These are phyloP conservation scores for Dactylis glomerata DNA, from an alignment of 176 grass and related monocot species.

Conservation along the genomic window DNA sequence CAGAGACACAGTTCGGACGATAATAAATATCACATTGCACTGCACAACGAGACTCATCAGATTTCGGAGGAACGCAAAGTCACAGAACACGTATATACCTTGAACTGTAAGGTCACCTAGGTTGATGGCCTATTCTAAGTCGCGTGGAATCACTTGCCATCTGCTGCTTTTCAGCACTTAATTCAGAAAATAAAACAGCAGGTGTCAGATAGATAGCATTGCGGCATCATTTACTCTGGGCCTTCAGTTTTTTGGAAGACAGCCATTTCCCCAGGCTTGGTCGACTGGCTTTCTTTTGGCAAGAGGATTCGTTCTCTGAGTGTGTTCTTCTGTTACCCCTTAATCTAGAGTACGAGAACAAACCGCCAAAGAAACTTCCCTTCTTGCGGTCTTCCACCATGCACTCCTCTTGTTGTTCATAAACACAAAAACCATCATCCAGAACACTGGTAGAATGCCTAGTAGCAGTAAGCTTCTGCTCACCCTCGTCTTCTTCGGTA, in stretches of 20 bases:
- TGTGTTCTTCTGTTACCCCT: constrained; percentile 40
- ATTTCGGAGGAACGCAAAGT: not conserved
- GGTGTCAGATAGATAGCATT: not conserved
- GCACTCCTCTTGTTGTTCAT: constrained; percentile 5
- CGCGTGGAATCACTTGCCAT: constrained; percentile 15
- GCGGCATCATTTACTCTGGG: not conserved
- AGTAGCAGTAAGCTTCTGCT: constrained; percentile 19
- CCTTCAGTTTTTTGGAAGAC: constrained; percentile 31
- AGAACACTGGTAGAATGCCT: constrained; percentile 46
- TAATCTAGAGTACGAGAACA: constrained; percentile 61
- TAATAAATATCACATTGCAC: constrained; percentile 12
- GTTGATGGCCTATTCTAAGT: not conserved
- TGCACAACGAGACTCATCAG: not conserved
- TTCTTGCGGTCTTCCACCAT: constrained; percentile 24
- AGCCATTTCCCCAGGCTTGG: constrained; percentile 38
- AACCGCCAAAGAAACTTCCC: constrained; percentile 34
- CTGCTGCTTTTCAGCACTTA: not conserved
- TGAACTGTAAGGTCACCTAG: not conserved
- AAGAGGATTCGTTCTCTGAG: constrained; percentile 19
- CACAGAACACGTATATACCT: constrained; percentile 8
- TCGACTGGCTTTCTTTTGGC: constrained; percentile 19
- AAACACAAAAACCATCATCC: constrained; percentile 22
- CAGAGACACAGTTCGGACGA: not conserved
- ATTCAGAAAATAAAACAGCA: not conserved
- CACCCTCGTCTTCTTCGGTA: constrained; percentile 40